Conservation (phyloP, 768 basidiomycete genomes). For the Trametes meyenii region DNA sequence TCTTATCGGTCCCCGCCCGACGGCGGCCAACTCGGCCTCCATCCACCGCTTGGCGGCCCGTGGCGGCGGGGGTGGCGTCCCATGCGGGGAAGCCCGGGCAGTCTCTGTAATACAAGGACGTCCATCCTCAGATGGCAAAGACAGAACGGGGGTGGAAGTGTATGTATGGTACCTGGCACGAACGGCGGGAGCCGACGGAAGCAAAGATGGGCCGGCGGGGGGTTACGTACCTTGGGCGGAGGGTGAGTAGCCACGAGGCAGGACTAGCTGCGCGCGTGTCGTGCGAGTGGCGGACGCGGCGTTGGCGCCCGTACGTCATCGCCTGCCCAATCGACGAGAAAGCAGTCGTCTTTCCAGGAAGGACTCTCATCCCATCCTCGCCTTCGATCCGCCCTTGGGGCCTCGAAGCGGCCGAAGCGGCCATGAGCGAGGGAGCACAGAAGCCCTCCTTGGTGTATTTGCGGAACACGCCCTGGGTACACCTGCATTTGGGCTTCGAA, state of each 20-base stretch:
- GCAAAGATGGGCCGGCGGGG: neutral
- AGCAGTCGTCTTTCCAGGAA: neutral
- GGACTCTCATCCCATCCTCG: neutral
- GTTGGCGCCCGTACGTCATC: constrained; percentile 11
- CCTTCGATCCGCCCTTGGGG: too few species aligned
- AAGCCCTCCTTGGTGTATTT: too few species aligned
- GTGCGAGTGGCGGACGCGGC: neutral
- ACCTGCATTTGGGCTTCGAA: too few species aligned
- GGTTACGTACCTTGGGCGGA: constrained; percentile 15
- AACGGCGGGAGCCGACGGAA: neutral
- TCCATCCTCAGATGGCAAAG: neutral
- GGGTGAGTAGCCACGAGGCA: constrained; percentile 27
- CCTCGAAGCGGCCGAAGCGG: too few species aligned
- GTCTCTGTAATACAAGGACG: constrained; percentile 6
- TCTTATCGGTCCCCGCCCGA: constrained; percentile 5
- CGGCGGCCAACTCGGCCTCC: too few species aligned
- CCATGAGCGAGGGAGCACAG: neutral
- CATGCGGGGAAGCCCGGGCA: neutral
- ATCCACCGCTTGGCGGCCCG: too few species aligned
- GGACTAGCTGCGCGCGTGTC: constrained; percentile 8
- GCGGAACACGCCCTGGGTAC: too few species aligned
- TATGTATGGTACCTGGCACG: constrained; percentile 3
- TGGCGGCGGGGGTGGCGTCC: neutral
- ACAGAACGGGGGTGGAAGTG: neutral
- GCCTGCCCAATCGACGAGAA: constrained; percentile 1